Evolutionary conservation across 169 alveolate species (phyloP).

Genomic region (Plasmodium knowlesi): DNA sequence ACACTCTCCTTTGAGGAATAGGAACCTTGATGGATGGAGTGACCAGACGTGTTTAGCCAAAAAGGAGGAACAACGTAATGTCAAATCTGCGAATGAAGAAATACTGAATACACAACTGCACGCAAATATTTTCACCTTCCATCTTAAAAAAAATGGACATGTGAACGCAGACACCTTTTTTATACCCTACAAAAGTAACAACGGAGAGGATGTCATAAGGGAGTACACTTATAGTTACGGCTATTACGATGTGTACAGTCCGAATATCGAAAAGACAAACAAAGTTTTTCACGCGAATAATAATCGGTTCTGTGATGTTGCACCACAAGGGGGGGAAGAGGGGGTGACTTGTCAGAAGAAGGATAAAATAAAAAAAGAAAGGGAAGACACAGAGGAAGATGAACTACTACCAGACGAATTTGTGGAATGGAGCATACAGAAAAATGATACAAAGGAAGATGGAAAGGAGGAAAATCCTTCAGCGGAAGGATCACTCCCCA

Average conservation of each 20-base stretch:
- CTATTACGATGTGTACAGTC: slow-evolving; percentile 46
- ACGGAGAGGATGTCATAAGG: slow-evolving; percentile 35
- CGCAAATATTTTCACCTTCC: slow-evolving; percentile 51
- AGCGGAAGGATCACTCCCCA: background rate
- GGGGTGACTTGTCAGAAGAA: background rate
- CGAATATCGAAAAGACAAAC: slow-evolving; percentile 20
- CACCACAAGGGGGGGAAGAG: background rate
- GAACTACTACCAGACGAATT: background rate
- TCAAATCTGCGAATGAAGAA: background rate
- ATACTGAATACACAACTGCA: background rate
- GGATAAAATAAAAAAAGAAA: slow-evolving; percentile 1
- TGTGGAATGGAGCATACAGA: background rate
- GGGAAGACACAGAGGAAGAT: background rate
- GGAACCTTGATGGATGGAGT: background rate
- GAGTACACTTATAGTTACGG: slow-evolving; percentile 46
- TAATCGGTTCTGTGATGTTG: background rate
- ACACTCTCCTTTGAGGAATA: background rate
- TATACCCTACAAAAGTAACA: slow-evolving; percentile 54
- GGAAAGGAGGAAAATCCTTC: background rate
- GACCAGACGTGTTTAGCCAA: background rate
- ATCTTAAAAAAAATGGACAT: slow-evolving; percentile 49
- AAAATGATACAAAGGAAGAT: slow-evolving; percentile 6
- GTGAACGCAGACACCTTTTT: slow-evolving; percentile 56
- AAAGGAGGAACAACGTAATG: background rate
- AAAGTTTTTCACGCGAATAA: slow-evolving; percentile 47